phyloP scores from a whole-genome alignment of 1,284 basidiomycete species.

The Cryptococcus maquisensis region DNA sequence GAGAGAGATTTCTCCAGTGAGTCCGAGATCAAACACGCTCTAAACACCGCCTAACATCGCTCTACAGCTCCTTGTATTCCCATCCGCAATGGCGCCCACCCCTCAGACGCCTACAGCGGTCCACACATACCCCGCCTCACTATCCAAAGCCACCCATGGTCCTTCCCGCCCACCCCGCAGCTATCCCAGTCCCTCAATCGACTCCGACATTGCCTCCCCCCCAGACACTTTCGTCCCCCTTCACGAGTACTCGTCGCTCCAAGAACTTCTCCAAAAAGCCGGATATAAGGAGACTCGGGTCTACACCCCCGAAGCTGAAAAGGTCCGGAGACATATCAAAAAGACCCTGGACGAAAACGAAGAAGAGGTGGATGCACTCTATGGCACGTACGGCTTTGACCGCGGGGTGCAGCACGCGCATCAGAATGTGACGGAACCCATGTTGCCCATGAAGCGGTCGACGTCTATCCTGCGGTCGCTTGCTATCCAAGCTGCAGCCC shows the following conservation, averaged over 20 bases:
- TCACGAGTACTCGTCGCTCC: conserved; percentile 65
- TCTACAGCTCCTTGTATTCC: too few relatives aligned
- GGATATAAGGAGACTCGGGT: conserved; percentile 85
- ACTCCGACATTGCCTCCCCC: conserved; percentile 12
- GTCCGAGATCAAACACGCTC: background rate
- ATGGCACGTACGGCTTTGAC: conserved; percentile 33
- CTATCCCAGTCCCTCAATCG: conserved; percentile 18
- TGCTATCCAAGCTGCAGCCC: conserved; percentile 19
- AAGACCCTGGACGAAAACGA: conserved; percentile 28
- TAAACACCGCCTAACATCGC: background rate
- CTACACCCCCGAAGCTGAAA: conserved; percentile 74
- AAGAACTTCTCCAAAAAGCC: conserved; percentile 74
- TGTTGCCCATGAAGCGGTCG: conserved; percentile 26
- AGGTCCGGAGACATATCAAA: conserved; percentile 41
- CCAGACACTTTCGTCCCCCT: conserved; percentile 8
- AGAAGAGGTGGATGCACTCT: conserved; percentile 31
- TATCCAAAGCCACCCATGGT: conserved; percentile 18
- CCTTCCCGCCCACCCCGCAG: conserved; percentile 15
- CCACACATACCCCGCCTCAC: conserved; percentile 17
- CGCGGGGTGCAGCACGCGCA: background rate
- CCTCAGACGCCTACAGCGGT: conserved; percentile 2
- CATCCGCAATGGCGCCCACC: background rate
- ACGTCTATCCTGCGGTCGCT: conserved; percentile 29
- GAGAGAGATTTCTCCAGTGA: background rate
- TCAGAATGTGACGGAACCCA: conserved; percentile 27